phyloP scores from a whole-genome alignment of 2,329 filamentous ascomycete genomes.

The Epichloe elymi region DNA sequence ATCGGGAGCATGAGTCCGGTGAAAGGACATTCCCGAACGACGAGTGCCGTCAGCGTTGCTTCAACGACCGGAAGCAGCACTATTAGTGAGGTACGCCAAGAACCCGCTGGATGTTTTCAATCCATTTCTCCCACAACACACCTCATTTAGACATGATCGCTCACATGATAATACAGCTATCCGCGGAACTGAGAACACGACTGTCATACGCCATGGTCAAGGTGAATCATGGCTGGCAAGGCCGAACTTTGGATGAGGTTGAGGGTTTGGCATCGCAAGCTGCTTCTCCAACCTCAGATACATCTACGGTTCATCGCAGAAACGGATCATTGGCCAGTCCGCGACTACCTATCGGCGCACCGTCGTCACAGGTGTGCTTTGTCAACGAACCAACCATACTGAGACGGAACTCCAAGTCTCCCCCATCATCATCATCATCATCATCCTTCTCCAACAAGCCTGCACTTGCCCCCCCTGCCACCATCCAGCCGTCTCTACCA shows the following conservation, averaged over 20 bases:
- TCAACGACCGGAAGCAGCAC: slow-evolving; percentile 53
- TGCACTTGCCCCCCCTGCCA: slow-evolving; percentile 40
- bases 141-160: slow-evolving; percentile 4
- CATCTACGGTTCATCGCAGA: slow-evolving; percentile 39
- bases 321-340: slow-evolving; percentile 43
- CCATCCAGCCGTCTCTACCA: slow-evolving; percentile 36
- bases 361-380: slow-evolving; percentile 19
- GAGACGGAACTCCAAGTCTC: slow-evolving; percentile 22
- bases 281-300: slow-evolving; percentile 48
- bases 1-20: slow-evolving; percentile 31
- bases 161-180: slow-evolving; percentile 43
- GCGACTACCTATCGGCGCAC: slow-evolving; percentile 24
- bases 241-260: slow-evolving; percentile 62
- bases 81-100: slow-evolving; percentile 57
- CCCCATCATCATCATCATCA: slow-evolving; percentile 18
- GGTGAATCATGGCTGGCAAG: slow-evolving; percentile 80
- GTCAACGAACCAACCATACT: slow-evolving; percentile 6
- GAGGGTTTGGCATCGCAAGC: slow-evolving; percentile 60
- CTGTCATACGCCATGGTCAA: slow-evolving; percentile 91
- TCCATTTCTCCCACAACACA: not conserved
- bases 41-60: slow-evolving; percentile 50
- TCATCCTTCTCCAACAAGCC: slow-evolving; percentile 21
- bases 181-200: slow-evolving; percentile 67
- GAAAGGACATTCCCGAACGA: slow-evolving; percentile 54
- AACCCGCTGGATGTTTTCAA: too few relatives aligned